Base-by-base conservation (phyloP, 2,329 filamentous ascomycete genomes). In the Penicillium sp. region DNA sequence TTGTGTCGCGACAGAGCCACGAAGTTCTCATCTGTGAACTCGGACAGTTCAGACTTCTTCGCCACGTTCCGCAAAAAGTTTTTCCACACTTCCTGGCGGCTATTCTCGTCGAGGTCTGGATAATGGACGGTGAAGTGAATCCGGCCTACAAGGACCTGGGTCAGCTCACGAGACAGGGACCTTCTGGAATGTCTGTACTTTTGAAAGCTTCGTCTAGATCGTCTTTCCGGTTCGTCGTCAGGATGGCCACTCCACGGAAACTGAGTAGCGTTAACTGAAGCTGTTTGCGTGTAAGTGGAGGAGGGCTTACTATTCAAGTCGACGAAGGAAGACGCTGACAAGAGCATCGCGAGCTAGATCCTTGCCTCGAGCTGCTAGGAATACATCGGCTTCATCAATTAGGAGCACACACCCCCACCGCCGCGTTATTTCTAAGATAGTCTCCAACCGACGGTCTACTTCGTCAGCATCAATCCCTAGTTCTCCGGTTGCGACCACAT, bases 231-330 rank as follows among this genome's bases (percentile, higher is more conserved):
- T 56, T 56, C 7, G 53, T 56, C 35, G 53, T 56, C 23, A 56
- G 53, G n/a, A 56, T 56, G 7, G 53, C 53, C 3, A 56, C 53
- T 15, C 53, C 53, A n/a, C 53, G 53, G 53, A 56, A 56, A 21
- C 53, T 56, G 21, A 31, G 19, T 23, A 7, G 19, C 31, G 15
- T 56, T 26, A 46, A 23, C 11, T 7, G 13, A 19, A 15, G 38
- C 23, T 11, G 23, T 2, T n/a, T 56, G 31, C 19, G 13, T 17
- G 5, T 8, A 19, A 7, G 17, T 7, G 46, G 17, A 29, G 23
- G 5, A 4, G 2, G 26, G 45, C 53, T 56, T 19, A 56, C 53
- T 56, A 56, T 45, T 56, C 53, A 8, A 56, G 53, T 30, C 53
- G 53, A 45, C 53, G 53, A 19, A 56, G 53, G 13, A 56, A 56